These are phyloP conservation scores for Raphanus hybrid DNA, from an alignment of 441 rosid genomes.

Conservation along the genomic window DNA sequence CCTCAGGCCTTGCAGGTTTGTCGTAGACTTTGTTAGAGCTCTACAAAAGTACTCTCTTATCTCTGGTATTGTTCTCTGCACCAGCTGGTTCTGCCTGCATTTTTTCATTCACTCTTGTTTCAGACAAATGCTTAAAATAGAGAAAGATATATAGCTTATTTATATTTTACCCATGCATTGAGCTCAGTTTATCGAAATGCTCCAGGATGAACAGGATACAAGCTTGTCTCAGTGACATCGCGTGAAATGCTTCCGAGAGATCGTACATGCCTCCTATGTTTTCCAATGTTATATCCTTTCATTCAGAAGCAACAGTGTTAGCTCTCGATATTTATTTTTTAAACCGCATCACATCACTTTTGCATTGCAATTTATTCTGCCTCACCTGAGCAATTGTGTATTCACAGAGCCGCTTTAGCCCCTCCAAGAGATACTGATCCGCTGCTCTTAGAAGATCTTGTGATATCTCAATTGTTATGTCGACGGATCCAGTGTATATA, in stretches of 20 bases:
- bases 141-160: not conserved
- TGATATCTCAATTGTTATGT: conserved; percentile 79
- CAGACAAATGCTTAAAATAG: conserved; percentile 2
- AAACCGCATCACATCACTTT: conserved; percentile 1
- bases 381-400: conserved; percentile 97
- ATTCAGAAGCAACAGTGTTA: conserved; percentile 23
- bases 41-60: conserved; percentile 79
- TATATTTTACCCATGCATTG: conserved; percentile 70
- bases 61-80: conserved; percentile 83
- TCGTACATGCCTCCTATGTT: conserved; percentile 95
- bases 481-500: conserved; percentile 95
- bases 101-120: conserved; percentile 28
- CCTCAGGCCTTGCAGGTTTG: conserved; percentile 58
- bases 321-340: not conserved
- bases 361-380: conserved; percentile 19
- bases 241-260: conserved; percentile 97
- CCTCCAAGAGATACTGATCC: conserved; percentile 97
- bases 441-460: conserved; percentile 99
- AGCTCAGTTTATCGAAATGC: conserved; percentile 82
- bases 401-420: conserved; percentile 95
- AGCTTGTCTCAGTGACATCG: conserved; percentile 84
- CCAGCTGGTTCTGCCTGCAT: conserved; percentile 85
- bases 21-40: conserved; percentile 74
- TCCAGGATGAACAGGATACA: conserved; percentile 95
- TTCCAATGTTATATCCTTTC: conserved; percentile 88